Percentiles rank a stretch among this genome's conserved stretches.
phyloP scores from a whole-genome alignment of 2,329 filamentous ascomycete species.

The Sclerotinia spermophila region DNA sequence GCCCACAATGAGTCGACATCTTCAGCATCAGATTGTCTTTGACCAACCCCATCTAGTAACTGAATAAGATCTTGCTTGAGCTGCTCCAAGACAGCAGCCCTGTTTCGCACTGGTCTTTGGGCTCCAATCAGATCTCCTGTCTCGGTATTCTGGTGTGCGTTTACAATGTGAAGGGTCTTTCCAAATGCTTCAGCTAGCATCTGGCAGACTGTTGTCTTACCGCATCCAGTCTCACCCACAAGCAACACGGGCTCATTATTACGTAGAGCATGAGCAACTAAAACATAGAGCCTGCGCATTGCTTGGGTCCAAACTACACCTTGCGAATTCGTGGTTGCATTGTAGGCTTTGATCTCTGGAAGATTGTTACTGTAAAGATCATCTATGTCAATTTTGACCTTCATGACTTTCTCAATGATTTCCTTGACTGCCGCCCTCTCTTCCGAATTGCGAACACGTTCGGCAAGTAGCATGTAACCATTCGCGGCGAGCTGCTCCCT shows the following conservation, averaged over 20 bases:
- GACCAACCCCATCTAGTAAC: conserved; percentile 41
- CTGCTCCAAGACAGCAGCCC: conserved; percentile 64
- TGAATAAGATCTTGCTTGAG: conserved; percentile 59
- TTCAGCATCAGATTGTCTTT: conserved; percentile 54
- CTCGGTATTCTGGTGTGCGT: conserved; percentile 97
- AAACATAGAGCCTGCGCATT: conserved; percentile 85
- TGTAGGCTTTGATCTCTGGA: conserved; percentile 52
- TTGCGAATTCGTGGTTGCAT: conserved; percentile 49
- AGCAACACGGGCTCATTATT: conserved; percentile 93
- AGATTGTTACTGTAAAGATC: conserved; percentile 64
- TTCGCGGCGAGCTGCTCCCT: conserved; percentile 86
- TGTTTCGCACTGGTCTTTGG: conserved; percentile 85
- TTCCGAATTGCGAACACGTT: conserved; percentile 87
- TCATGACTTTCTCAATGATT: conserved; percentile 88
- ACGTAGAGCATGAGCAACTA: conserved; percentile 80
- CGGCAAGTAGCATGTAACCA: conserved; percentile 93
- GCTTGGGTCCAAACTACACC: conserved; percentile 90
- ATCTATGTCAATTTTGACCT: conserved; percentile 72
- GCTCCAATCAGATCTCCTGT: conserved; percentile 96
- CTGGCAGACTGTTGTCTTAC: conserved; percentile 96
- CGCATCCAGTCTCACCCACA: conserved; percentile 94
- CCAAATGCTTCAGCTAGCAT: conserved; percentile 77
- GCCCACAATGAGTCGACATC: conserved; percentile 54
- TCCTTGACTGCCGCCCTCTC: conserved; percentile 81
- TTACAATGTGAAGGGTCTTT: conserved; percentile 81